Evolutionary conservation across 164 flowering plant species (phyloP).

Genomic region (Chloranthus sessilifolius): DNA sequence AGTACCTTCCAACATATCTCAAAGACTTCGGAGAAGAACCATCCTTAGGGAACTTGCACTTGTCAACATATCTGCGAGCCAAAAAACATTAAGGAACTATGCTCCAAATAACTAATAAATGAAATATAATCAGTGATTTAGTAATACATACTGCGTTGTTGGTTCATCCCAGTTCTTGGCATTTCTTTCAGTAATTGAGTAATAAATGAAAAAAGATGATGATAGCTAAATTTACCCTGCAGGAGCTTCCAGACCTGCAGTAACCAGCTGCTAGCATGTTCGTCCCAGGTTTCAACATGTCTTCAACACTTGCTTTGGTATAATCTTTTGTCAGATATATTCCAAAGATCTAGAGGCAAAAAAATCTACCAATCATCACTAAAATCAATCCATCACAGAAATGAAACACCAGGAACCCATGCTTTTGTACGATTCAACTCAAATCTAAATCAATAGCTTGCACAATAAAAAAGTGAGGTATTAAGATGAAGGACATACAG

Average conservation of each 20-base stretch:
- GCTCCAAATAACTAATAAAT: slow-evolving; percentile 2
- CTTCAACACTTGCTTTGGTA: slow-evolving; percentile 54
- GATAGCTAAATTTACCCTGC: slow-evolving; percentile 50
- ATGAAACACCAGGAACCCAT: neutral
- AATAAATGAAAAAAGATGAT: slow-evolving; percentile 14
- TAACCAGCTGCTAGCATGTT: slow-evolving; percentile 96
- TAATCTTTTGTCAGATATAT: slow-evolving; percentile 55
- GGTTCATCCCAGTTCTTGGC: slow-evolving; percentile 97
- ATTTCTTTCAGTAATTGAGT: slow-evolving; percentile 99
- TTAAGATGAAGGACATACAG: too few species aligned
- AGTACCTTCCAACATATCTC: slow-evolving; percentile 97
- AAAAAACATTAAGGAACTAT: neutral
- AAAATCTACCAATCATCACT: neutral
- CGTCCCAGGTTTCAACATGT: slow-evolving; percentile 88
- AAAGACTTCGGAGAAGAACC: slow-evolving; percentile 85
- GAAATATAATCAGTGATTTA: slow-evolving; percentile 3
- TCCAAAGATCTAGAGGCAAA: slow-evolving; percentile 68
- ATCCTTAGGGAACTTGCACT: slow-evolving; percentile 90
- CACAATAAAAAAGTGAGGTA: too few species aligned
- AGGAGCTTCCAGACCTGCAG: slow-evolving; percentile 99
- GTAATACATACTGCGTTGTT: slow-evolving; percentile 60
- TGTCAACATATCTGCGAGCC: slow-evolving; percentile 70
- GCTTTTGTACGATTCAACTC: too few species aligned
- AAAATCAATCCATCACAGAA: neutral
- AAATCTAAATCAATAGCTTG: too few species aligned